Percentiles rank a stretch among this genome's conserved stretches.
Evolutionary conservation across 192 early-diverging fungal genomes (phyloP).

Genomic region (Podila minutissima): DNA sequence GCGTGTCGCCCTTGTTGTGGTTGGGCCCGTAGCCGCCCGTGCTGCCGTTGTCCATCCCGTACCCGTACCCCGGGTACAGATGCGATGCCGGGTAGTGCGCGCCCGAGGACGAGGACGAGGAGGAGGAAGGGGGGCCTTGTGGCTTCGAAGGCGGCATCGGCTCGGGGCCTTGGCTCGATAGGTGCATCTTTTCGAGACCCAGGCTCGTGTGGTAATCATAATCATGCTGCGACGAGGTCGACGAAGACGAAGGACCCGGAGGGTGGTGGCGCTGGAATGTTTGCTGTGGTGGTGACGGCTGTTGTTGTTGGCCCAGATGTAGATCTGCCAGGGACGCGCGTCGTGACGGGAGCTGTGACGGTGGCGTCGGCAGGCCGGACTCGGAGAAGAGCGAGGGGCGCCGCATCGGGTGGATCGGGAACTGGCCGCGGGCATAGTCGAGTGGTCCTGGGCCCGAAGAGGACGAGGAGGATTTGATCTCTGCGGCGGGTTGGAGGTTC

Average conservation of each 20-base stretch:
- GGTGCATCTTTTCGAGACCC: slow-evolving; percentile 40
- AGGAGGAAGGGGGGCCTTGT: neutral
- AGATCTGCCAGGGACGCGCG: too few species aligned
- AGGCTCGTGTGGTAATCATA: slow-evolving; percentile 38
- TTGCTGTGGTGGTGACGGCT: slow-evolving; percentile 7
- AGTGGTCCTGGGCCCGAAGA: too few species aligned
- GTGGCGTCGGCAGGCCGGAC: neutral
- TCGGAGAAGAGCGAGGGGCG: too few species aligned
- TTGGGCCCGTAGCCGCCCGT: neutral
- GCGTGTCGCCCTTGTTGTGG: slow-evolving; percentile 56
- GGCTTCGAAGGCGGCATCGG: slow-evolving; percentile 7
- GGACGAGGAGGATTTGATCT: too few species aligned
- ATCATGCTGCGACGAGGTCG: slow-evolving; percentile 11
- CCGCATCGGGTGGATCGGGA: too few species aligned
- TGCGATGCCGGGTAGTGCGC: neutral
- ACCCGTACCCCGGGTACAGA: slow-evolving; percentile 44
- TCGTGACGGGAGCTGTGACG: too few species aligned
- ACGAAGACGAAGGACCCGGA: neutral
- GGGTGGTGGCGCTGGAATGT: neutral
- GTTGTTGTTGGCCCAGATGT: neutral
- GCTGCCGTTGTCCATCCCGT: neutral
- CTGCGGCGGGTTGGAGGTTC: too few species aligned
- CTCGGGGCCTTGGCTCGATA: slow-evolving; percentile 15
- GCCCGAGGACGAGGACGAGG: too few species aligned
- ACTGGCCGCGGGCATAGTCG: too few species aligned